phyloP scores from a whole-genome alignment of 345 rosid genomes.

The Geranium brycei region DNA sequence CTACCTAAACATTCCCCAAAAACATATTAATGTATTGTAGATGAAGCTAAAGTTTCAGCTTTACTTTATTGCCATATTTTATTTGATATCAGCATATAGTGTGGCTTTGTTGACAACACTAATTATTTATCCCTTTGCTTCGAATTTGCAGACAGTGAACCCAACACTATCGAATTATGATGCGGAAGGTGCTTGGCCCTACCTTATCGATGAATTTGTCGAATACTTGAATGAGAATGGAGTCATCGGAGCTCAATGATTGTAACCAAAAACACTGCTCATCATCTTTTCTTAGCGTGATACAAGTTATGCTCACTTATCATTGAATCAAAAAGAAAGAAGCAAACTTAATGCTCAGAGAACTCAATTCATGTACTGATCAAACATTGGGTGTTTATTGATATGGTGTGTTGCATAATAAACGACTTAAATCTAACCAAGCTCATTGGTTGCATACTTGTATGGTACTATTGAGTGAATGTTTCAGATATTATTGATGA shows the following conservation, averaged over 20 bases:
- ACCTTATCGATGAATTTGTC: slow-evolving; percentile 88
- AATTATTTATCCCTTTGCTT: not conserved
- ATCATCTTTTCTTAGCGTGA: too few species aligned
- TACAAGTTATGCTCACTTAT: not conserved
- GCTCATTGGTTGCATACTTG: too few species aligned
- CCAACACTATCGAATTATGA: slow-evolving; percentile 58
- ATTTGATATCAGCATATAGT: too few species aligned
- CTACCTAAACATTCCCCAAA: not conserved
- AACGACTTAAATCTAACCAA: too few species aligned
- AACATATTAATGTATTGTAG: not conserved
- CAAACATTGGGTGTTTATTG: too few species aligned
- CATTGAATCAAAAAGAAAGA: not conserved
- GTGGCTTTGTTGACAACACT: not conserved
- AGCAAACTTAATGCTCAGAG: too few species aligned
- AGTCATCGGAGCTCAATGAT: slow-evolving; percentile 20
- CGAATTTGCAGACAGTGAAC: slow-evolving; percentile 46
- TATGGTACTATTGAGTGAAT: too few species aligned
- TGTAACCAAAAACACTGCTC: slow-evolving; percentile 15
- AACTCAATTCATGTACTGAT: too few species aligned
- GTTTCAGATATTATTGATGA: too few species aligned
- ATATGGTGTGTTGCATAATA: too few species aligned
- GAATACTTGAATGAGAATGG: slow-evolving; percentile 69
- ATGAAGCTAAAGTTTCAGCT: not conserved
- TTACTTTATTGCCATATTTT: not conserved
- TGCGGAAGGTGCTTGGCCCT: slow-evolving; percentile 97